phyloP scores from a whole-genome alignment of 305 asterid species.

The Solanum hybrid region DNA sequence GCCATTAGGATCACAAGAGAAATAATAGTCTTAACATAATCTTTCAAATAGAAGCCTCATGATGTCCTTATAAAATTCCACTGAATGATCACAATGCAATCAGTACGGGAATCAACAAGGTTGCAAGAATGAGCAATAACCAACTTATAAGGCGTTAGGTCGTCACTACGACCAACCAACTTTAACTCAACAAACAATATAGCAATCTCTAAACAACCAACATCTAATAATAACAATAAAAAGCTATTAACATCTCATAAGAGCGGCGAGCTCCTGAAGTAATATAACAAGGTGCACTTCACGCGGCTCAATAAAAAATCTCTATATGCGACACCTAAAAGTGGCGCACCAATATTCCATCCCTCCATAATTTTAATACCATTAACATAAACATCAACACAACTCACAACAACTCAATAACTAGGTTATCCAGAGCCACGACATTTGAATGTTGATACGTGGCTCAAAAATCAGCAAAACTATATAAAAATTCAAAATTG shows the following conservation, averaged over 20 bases:
- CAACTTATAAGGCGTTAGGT: neutral
- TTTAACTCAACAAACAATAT: neutral
- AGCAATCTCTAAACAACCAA: neutral
- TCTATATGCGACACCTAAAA: neutral
- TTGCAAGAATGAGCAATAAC: neutral
- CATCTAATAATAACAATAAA: neutral
- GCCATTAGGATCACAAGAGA: neutral
- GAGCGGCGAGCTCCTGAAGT: neutral
- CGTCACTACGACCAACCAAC: neutral
- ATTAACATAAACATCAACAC: neutral
- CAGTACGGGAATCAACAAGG: neutral
- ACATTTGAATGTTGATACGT: neutral
- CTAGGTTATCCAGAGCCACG: neutral
- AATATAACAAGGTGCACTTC: neutral
- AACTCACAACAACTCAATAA: neutral
- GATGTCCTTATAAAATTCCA: neutral
- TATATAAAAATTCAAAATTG: neutral
- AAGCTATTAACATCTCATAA: neutral
- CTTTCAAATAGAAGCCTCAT: neutral
- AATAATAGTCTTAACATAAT: neutral
- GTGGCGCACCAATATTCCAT: neutral
- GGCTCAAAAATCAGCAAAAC: neutral
- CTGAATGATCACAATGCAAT: neutral
- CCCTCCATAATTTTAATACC: too few species aligned
- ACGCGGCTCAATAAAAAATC: neutral